A percentile compares a stretch with the other conserved stretches of the same genome.
Conservation (phyloP, 1,284 basidiomycete species). For the Ceratobasidium sp. region DNA sequence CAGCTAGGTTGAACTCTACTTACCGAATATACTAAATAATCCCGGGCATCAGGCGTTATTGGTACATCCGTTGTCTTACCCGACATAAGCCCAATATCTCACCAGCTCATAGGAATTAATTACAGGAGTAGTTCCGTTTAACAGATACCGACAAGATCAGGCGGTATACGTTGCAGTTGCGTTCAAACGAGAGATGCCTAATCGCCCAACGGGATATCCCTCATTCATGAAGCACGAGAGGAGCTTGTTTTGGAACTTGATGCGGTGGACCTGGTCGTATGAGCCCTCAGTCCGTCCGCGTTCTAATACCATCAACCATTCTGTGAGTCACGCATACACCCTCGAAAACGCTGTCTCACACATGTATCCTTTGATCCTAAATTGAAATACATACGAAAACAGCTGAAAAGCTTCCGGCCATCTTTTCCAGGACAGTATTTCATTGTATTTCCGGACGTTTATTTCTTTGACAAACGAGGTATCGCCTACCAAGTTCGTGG, state of each 20-base stretch:
- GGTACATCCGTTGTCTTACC: not conserved
- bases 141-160: not conserved
- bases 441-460: too few species aligned
- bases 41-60: not conserved
- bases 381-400: too few species aligned
- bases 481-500: too few species aligned
- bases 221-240: not conserved
- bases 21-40: not conserved
- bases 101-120: not conserved
- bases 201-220: not conserved
- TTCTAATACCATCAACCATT: not conserved
- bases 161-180: not conserved
- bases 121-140: not conserved
- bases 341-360: too few species aligned
- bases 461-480: too few species aligned
- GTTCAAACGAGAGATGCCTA: not conserved
- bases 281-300: too few species aligned
- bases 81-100: not conserved
- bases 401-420: too few species aligned
- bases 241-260: not conserved
- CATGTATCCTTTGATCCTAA: too few species aligned
- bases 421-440: too few species aligned
- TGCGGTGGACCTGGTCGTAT: not conserved
- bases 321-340: not conserved
- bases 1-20: not conserved